These are phyloP conservation scores for Russula compacta DNA, from an alignment of 768 basidiomycete genomes.

Conservation along the genomic window DNA sequence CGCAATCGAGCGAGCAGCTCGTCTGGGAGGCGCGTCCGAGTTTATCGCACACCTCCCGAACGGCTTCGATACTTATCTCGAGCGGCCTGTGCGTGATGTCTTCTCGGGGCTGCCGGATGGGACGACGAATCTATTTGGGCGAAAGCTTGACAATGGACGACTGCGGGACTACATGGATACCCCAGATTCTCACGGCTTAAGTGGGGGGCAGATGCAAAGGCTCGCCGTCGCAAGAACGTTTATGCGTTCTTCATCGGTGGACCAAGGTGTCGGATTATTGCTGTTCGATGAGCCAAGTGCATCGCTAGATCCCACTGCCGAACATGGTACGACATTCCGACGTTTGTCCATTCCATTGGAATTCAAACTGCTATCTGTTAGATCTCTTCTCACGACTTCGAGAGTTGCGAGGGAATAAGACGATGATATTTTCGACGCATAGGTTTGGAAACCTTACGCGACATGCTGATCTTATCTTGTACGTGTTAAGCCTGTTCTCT, in stretches of 20 bases:
- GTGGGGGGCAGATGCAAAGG: slow-evolving; percentile 71
- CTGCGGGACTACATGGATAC: neutral
- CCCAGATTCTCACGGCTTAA: slow-evolving; percentile 28
- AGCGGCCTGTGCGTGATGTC: slow-evolving; percentile 57
- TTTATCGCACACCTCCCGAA: slow-evolving; percentile 59
- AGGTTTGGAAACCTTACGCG: slow-evolving; percentile 61
- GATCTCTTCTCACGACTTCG: slow-evolving; percentile 67
- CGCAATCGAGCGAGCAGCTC: slow-evolving; percentile 56
- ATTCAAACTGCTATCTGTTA: slow-evolving; percentile 15
- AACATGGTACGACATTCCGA: slow-evolving; percentile 41
- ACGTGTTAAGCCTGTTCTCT: neutral
- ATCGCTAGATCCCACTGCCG: slow-evolving; percentile 64
- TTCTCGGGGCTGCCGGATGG: slow-evolving; percentile 61
- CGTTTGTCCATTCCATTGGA: neutral
- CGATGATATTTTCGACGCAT: slow-evolving; percentile 77
- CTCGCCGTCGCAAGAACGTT: slow-evolving; percentile 69
- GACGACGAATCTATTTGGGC: slow-evolving; percentile 52
- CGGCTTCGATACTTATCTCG: slow-evolving; percentile 62
- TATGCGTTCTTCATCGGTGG: slow-evolving; percentile 48
- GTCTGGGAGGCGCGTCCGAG: slow-evolving; percentile 57
- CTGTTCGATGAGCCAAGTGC: slow-evolving; percentile 70
- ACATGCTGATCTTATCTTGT: slow-evolving; percentile 30
- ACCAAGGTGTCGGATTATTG: slow-evolving; percentile 46
- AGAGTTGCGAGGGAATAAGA: slow-evolving; percentile 61
- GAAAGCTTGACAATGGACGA: slow-evolving; percentile 30